Base-by-base conservation (phyloP, 768 basidiomycete species). In the Agaricus sinodeliciosus region DNA sequence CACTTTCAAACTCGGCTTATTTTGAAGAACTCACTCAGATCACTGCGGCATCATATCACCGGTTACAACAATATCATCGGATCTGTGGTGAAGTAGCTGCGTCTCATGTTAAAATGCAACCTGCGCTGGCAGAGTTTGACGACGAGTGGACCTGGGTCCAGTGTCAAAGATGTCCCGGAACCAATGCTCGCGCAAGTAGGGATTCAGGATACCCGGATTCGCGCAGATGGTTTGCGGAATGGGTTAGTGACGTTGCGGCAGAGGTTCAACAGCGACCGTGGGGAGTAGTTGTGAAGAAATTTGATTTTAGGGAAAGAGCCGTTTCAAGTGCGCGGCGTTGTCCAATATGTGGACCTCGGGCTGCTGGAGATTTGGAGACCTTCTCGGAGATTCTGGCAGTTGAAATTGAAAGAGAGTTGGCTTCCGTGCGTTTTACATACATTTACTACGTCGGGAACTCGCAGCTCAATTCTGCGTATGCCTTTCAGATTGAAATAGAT, bases 1-100 rank as follows among this genome's bases (percentile, higher is more conserved):
- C 67, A 13, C 55, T 67, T 40, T 55, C 63, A 16, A 55, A 51
- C 0, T 65, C 62, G 48, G 55, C 65, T n/a, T 56, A 67, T 15
- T 55, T 34, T 40, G 46, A 39, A 48, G 75, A 76, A 56, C 65
- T 77, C 18, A 69, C 69, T 51, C 64, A 67, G 41, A 72, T 78
- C 52, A 66, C 69, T 1, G 74, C 68, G 4, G 72, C 68, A 9
- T 67, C 66, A 31, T 68, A 72, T 51, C 66, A 70, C 61, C 70
- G 69, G 25, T 63, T 77, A 34, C 68, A 72, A 43, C 64, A 69
- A 31, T 77, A 76, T 56, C 73, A 74, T 57, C 61, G 63, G 35
- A 51, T 62, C 28, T 75, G 75, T 55, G 72, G 70, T 6, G 63
- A 67, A 41, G 65, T 66, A 5, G 71, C 69, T 9, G 61, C 58